Base-by-base conservation (phyloP, 257 asterid genomes). In the Solanum pennellii region DNA sequence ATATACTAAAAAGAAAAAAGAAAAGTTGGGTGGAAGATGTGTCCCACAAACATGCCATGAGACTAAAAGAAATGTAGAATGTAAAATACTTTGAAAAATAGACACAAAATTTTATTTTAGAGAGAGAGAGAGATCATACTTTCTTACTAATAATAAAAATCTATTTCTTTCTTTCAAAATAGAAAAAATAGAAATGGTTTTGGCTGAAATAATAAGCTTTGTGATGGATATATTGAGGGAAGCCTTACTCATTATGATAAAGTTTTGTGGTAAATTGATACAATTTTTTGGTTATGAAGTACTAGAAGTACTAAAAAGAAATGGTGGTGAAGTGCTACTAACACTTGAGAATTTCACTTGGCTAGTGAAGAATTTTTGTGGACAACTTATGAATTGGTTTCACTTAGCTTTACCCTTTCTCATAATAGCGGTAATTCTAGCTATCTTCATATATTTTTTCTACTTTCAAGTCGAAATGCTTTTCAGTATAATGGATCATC, bases 201-300 rank as follows among this genome's bases (percentile, higher is more conserved):
- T 73, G 39, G 84, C 56, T 68, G 47, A 7, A 29, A 29, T 90
- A 87, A 89, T 88, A 87, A 45, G 82, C 23, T 56, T 44, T 20
- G 59, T 89, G 41, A 39, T 41, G 44, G 92, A 91, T 49, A 92
- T 88, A 71, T 7, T 86, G 74, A 90, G 87, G 80, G 90, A 87
- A 83, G 60, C 86, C 7, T 27, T 82, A 4, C 33, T 47, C n/a
- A 21, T 71, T 7, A 2, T 89, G 79, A 52, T 86, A 15, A 87
- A 87, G 39, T 68, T 88, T 3, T 90, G 88, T n/a, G 37, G 6
- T 4, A 35, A 77, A 77, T 7, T 44, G 12, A 1, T 44, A 25
- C 62, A 7, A 37, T 37, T 37, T 37, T 37, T 37, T 37, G 39
- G 39, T 37, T 37, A 37, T 37, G 39, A 37, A 37, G 39, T 37